Conservation (phyloP, 768 basidiomycete species). For the Pholiota microspora region DNA sequence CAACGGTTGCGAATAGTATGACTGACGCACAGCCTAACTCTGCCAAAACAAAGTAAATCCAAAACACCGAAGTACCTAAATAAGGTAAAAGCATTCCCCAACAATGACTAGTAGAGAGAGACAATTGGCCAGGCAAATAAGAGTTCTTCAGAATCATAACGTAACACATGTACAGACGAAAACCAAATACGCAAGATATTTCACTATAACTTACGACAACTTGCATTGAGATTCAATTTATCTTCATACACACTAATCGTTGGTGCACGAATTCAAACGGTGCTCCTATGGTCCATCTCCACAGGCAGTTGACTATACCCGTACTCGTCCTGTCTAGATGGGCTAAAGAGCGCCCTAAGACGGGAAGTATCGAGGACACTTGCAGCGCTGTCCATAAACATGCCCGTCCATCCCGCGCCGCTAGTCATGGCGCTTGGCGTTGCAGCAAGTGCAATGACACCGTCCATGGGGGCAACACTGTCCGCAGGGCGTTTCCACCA, state of each 20-base stretch:
- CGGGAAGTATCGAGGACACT: conserved; percentile 38
- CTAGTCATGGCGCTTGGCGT: conserved; percentile 29
- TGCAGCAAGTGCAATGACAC: conserved; percentile 30
- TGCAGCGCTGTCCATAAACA: conserved; percentile 46
- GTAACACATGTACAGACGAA: background rate
- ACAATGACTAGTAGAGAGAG: too few species aligned
- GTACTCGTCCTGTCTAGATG: conserved; percentile 32
- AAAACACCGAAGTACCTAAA: too few species aligned
- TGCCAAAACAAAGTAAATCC: too few species aligned
- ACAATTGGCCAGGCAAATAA: too few species aligned
- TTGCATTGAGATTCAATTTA: background rate
- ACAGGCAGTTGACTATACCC: conserved; percentile 75
- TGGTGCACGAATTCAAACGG: background rate
- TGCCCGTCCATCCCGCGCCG: conserved; percentile 40
- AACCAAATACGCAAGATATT: too few species aligned
- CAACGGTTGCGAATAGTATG: too few species aligned
- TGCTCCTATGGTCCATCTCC: conserved; percentile 45
- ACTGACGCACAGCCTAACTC: too few species aligned
- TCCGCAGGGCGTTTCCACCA: conserved; percentile 76
- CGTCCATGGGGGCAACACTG: conserved; percentile 70
- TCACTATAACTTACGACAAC: too few species aligned
- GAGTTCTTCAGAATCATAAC: too few species aligned
- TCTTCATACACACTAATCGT: too few species aligned
- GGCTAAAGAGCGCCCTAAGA: conserved; percentile 39
- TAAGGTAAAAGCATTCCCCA: too few species aligned